Conservation (phyloP, 805 yeast species). For the Cyberlindnera saturnus region DNA sequence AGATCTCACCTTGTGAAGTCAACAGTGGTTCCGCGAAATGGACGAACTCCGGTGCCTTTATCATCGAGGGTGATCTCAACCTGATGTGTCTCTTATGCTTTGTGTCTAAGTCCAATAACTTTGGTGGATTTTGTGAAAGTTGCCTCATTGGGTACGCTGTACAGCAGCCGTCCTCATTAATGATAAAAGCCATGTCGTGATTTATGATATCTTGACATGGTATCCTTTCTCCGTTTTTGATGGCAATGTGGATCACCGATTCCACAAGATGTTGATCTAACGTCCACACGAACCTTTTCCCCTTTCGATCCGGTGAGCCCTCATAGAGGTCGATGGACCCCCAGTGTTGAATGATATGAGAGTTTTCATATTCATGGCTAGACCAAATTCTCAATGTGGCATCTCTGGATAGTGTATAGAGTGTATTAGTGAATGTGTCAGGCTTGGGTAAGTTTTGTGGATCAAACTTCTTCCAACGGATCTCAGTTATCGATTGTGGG, state of each 20-base stretch:
- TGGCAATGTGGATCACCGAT: constrained; percentile 16
- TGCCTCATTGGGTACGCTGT: constrained; percentile 44
- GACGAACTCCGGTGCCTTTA: constrained; percentile 27
- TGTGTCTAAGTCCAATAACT: constrained; percentile 12
- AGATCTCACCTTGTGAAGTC: constrained; percentile 24
- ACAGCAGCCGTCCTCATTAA: constrained; percentile 35
- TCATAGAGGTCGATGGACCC: constrained; percentile 35
- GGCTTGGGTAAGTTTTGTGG: constrained; percentile 20
- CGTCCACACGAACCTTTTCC: constrained; percentile 30
- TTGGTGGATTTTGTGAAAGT: constrained; percentile 50
- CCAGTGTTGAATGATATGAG: constrained; percentile 51
- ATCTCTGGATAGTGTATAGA: constrained; percentile 64
- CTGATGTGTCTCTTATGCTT: constrained; percentile 12
- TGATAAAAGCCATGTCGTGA: constrained; percentile 36
- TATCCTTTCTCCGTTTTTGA: constrained; percentile 17
- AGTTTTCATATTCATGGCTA: constrained; percentile 53
- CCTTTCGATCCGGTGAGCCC: constrained; percentile 3
- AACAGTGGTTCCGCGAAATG: constrained; percentile 30
- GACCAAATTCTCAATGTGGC: constrained; percentile 62
- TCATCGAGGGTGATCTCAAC: constrained; percentile 22
- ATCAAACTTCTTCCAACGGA: constrained; percentile 50
- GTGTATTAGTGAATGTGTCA: constrained; percentile 38
- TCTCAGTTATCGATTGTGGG: constrained; percentile 45
- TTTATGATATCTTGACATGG: constrained; percentile 16
- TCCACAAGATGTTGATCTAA: constrained; percentile 35